Percentiles rank a stretch among this genome's conserved stretches.
These are phyloP conservation scores for Herpetospermum pedunculosum DNA, from an alignment of 306 rosid species.

Conservation along the genomic window DNA sequence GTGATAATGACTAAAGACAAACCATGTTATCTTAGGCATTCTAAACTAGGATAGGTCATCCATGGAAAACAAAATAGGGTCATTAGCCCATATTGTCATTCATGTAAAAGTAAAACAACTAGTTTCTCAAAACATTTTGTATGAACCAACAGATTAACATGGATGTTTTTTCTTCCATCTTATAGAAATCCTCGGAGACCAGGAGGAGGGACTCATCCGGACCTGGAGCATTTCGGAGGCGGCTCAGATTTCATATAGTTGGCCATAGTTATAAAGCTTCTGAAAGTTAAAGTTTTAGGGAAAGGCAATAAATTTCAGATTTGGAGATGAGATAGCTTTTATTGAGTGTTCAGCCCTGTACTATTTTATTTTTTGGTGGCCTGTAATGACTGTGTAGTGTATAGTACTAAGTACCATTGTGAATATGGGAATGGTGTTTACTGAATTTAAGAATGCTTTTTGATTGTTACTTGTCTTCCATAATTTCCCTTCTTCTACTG, in stretches of 20 bases:
- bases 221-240: slow-evolving; percentile 48
- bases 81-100: not conserved
- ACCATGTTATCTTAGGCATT: not conserved
- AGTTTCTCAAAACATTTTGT: not conserved
- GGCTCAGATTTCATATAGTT: slow-evolving; percentile 68
- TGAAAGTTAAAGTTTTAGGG: not conserved
- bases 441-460: not conserved
- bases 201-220: slow-evolving; percentile 55
- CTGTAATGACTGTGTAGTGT: not conserved
- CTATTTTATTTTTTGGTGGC: no score
- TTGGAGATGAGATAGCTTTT: not conserved
- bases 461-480: not conserved
- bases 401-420: no score
- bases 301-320: not conserved
- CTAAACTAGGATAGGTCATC: not conserved
- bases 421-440: not conserved
- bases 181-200: slow-evolving; percentile 54
- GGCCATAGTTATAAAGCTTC: not conserved
- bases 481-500: no score
- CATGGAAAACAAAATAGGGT: not conserved
- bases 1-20: not conserved
- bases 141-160: not conserved
- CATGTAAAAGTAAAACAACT: not conserved
- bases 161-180: not conserved
- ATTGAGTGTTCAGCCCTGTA: no score